phyloP scores from a whole-genome alignment of 2,329 filamentous ascomycete species.

The Talaromyces piceae region DNA sequence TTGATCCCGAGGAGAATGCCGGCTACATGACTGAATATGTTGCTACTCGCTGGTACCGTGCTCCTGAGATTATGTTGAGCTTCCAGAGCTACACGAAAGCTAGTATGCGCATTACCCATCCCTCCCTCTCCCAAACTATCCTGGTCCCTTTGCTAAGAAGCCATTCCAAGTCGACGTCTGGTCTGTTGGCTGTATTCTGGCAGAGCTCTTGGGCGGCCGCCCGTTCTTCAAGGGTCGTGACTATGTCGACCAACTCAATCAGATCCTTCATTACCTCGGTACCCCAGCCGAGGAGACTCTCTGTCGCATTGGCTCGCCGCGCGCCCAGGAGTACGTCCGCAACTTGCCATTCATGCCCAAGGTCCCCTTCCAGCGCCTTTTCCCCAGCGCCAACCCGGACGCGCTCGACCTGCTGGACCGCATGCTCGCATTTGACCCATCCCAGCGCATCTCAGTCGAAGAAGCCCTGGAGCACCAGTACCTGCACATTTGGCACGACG shows the following conservation, averaged over 20 bases:
- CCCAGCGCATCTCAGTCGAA: slow-evolving; percentile 87
- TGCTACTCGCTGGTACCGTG: slow-evolving; percentile 96
- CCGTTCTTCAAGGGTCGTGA: slow-evolving; percentile 99
- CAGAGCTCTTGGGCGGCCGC: slow-evolving; percentile 87
- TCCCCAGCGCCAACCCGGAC: slow-evolving; percentile 91
- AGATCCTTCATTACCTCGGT: slow-evolving; percentile 95
- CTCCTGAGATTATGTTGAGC: slow-evolving; percentile 98
- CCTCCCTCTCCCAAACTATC: not conserved
- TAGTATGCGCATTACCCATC: slow-evolving; percentile 69
- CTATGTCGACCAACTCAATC: slow-evolving; percentile 98
- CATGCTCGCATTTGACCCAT: slow-evolving; percentile 96
- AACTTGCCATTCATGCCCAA: slow-evolving; percentile 95
- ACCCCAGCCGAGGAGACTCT: slow-evolving; percentile 95
- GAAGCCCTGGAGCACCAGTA: slow-evolving; percentile 94
- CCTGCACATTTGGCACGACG: slow-evolving; percentile 96
- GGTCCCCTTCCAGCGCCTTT: slow-evolving; percentile 78
- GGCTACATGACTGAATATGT: slow-evolving; percentile 99
- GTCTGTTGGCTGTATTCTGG: slow-evolving; percentile 97
- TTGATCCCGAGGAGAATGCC: slow-evolving; percentile 95
- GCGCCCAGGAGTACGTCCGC: slow-evolving; percentile 95
- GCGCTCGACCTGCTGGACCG: slow-evolving; percentile 90
- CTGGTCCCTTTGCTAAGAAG: slow-evolving; percentile 16
- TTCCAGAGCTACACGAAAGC: slow-evolving; percentile 99
- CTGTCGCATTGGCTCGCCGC: slow-evolving; percentile 84
- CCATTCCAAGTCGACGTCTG: slow-evolving; percentile 76